A percentile compares a stretch with the other conserved stretches of the same genome.
Conservation (phyloP, 2,329 filamentous ascomycete genomes). For the Clathrospora elynae region DNA sequence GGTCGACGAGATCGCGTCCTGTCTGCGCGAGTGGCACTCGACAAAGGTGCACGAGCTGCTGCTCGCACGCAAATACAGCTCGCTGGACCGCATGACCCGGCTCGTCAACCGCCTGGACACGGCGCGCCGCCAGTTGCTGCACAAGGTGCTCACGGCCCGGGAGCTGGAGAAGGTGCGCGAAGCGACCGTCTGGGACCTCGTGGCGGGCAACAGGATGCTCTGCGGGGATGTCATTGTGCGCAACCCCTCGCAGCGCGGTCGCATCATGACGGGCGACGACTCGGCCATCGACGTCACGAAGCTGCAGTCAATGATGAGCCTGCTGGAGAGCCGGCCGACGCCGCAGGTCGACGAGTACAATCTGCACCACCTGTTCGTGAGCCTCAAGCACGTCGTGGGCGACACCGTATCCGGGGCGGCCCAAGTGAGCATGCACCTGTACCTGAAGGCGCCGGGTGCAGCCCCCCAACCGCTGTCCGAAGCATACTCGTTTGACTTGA, state of each 20-base stretch:
- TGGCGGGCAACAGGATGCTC: conserved; percentile 91
- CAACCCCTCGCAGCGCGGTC: conserved; percentile 79
- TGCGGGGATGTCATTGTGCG: conserved; percentile 93
- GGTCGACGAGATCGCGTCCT: conserved; percentile 97
- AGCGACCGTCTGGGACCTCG: conserved; percentile 93
- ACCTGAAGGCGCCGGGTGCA: conserved; percentile 69
- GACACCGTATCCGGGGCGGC: conserved; percentile 75
- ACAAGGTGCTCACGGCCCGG: conserved; percentile 87
- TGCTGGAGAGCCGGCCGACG: conserved; percentile 81
- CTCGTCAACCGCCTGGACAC: conserved; percentile 84
- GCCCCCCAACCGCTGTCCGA: conserved; percentile 75
- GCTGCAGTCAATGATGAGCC: conserved; percentile 93
- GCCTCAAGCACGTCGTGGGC: conserved; percentile 81
- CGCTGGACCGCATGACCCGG: conserved; percentile 78
- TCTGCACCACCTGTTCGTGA: conserved; percentile 80
- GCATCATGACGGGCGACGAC: conserved; percentile 88
- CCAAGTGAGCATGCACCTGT: conserved; percentile 74
- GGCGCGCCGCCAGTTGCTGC: conserved; percentile 84
- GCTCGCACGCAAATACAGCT: conserved; percentile 77
- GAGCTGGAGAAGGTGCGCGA: conserved; percentile 83
- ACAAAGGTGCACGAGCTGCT: conserved; percentile 93
- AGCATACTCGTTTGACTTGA: conserved; percentile 78
- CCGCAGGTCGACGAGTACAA: conserved; percentile 70
- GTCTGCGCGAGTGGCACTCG: conserved; percentile 96
- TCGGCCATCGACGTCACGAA: conserved; percentile 89